These are phyloP conservation scores for Tuber brumale DNA, from an alignment of 495 filamentous ascomycete species.

Conservation along the genomic window DNA sequence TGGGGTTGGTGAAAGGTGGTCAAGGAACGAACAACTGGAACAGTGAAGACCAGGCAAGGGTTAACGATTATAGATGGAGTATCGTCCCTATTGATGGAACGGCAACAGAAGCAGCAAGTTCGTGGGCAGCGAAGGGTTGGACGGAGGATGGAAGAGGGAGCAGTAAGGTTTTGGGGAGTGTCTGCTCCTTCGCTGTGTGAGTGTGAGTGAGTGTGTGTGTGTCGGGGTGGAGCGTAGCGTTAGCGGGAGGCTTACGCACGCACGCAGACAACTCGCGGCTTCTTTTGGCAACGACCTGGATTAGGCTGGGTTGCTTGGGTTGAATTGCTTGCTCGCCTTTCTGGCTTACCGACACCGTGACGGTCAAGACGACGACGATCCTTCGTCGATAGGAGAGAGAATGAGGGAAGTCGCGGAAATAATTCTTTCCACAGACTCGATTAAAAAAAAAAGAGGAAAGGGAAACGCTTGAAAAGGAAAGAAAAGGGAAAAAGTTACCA, in stretches of 20 bases:
- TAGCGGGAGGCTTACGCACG: conserved; percentile 6
- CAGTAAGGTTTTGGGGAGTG: conserved; percentile 1
- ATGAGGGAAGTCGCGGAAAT: background rate
- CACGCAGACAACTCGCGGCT: conserved; percentile 3
- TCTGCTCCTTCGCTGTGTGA: conserved; percentile 2
- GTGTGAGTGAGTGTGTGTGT: background rate
- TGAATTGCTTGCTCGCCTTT: background rate
- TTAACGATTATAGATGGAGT: conserved; percentile 15
- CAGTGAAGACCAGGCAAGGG: conserved; percentile 4
- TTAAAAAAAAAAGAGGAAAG: background rate
- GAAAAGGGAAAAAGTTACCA: background rate
- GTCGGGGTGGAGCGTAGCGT: conserved; percentile 6
- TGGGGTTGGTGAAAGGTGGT: background rate
- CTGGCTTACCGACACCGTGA: background rate
- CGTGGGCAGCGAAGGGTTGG: conserved; percentile 7
- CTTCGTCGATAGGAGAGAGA: background rate
- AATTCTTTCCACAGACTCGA: background rate
- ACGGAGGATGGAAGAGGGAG: conserved; percentile 2
- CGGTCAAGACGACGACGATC: background rate
- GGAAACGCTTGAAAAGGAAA: background rate
- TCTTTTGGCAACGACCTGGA: conserved; percentile 1
- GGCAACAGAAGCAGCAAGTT: conserved; percentile 5
- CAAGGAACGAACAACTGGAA: background rate
- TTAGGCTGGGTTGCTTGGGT: background rate
- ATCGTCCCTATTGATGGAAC: conserved; percentile 11